phyloP scores from a whole-genome alignment of 2,329 filamentous ascomycete species.

The Ophiostoma sp. region DNA sequence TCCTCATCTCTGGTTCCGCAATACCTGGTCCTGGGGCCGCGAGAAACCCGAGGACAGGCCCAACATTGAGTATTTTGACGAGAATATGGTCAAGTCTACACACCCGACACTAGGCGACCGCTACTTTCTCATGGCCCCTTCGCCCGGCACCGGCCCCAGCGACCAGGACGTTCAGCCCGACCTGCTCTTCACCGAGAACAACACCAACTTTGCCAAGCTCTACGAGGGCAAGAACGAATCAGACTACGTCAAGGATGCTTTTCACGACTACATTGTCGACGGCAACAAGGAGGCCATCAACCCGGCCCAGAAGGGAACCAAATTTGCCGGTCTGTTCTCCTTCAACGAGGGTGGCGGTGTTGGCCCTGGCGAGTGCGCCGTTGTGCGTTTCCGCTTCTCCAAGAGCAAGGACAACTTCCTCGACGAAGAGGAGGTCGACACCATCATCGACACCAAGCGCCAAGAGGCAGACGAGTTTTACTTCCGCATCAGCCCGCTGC shows the following conservation, averaged over 20 bases:
- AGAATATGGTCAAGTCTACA: conserved; percentile 67
- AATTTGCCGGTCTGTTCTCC: conserved; percentile 83
- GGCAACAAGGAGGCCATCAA: conserved; percentile 77
- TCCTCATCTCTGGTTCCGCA: conserved; percentile 93
- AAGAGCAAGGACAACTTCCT: conserved; percentile 70
- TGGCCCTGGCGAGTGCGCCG: conserved; percentile 83
- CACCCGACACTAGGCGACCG: conserved; percentile 77
- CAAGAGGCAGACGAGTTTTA: conserved; percentile 97
- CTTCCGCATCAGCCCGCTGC: conserved; percentile 83
- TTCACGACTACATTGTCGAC: conserved; percentile 82
- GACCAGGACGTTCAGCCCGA: conserved; percentile 80
- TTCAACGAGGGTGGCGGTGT: conserved; percentile 90
- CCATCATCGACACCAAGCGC: conserved; percentile 77
- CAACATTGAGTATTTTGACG: conserved; percentile 60
- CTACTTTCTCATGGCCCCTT: conserved; percentile 81
- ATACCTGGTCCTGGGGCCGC: conserved; percentile 93
- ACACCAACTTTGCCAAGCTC: conserved; percentile 76
- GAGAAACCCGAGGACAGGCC: conserved; percentile 74
- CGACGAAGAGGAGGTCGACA: conserved; percentile 88
- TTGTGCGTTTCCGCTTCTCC: conserved; percentile 86
- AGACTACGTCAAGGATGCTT: conserved; percentile 89
- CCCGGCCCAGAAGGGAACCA: conserved; percentile 73
- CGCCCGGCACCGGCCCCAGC: conserved; percentile 72
- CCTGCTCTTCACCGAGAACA: conserved; percentile 90
- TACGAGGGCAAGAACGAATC: conserved; percentile 75